These are phyloP conservation scores for Elsinoe necatrix DNA, from an alignment of 2,329 filamentous ascomycete species.

Conservation along the genomic window DNA sequence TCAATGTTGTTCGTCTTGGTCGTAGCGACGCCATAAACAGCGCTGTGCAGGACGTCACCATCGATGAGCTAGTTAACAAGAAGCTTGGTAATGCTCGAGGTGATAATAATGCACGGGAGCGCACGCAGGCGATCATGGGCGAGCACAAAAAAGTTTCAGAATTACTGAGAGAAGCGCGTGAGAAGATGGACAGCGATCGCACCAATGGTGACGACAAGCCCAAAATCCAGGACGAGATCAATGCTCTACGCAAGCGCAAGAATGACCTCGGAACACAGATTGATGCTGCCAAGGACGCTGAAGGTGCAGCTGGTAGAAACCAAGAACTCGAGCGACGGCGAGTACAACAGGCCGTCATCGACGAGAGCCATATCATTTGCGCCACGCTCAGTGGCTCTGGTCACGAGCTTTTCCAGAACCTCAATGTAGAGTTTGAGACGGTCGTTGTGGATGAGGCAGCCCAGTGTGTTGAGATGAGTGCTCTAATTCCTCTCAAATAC, in stretches of 20 bases:
- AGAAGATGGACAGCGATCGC: slow-evolving; percentile 55
- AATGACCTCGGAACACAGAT: slow-evolving; percentile 70
- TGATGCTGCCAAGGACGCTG: slow-evolving; percentile 77
- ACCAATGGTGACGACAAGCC: slow-evolving; percentile 44
- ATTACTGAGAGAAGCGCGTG: slow-evolving; percentile 61
- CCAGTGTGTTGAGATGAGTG: slow-evolving; percentile 94
- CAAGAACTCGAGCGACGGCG: slow-evolving; percentile 75
- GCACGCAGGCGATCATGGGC: slow-evolving; percentile 60
- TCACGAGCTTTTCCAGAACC: slow-evolving; percentile 91
- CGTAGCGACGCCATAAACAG: slow-evolving; percentile 87
- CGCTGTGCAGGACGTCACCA: slow-evolving; percentile 79
- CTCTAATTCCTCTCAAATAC: slow-evolving; percentile 93
- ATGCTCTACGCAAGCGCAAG: slow-evolving; percentile 68
- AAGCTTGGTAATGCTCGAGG: slow-evolving; percentile 45
- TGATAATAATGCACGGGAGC: slow-evolving; percentile 39
- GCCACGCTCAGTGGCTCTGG: slow-evolving; percentile 91
- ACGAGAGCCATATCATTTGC: slow-evolving; percentile 85
- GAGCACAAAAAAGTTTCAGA: slow-evolving; percentile 54
- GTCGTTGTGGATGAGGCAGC: slow-evolving; percentile 97
- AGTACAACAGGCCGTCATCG: slow-evolving; percentile 83
- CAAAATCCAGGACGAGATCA: slow-evolving; percentile 65
- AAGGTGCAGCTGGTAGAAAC: slow-evolving; percentile 72
- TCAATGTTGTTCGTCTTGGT: slow-evolving; percentile 84
- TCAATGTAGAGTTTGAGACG: slow-evolving; percentile 95
- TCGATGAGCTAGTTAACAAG: slow-evolving; percentile 81